Conservation (phyloP, 192 early-diverging fungal species). For the Linnemannia zychae region DNA sequence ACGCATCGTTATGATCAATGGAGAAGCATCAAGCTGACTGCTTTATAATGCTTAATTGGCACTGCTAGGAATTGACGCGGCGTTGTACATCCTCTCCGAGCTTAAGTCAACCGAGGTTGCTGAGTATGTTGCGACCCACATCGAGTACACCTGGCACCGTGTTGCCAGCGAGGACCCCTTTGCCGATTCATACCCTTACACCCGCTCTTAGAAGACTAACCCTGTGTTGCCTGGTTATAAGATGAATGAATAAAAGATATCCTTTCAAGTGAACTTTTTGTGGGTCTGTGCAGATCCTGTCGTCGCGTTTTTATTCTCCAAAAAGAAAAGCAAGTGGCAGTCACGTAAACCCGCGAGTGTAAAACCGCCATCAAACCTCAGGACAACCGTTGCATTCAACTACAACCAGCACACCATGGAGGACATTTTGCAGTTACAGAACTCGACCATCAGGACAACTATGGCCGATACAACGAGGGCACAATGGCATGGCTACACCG, state of each 20-base stretch:
- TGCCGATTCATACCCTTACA: constrained; percentile 47
- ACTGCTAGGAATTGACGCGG: constrained; percentile 38
- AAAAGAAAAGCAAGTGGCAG: too few species aligned
- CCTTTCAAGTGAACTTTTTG: too few species aligned
- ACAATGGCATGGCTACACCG: constrained; percentile 43
- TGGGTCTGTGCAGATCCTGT: too few species aligned
- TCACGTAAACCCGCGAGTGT: too few species aligned
- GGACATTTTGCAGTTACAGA: constrained; percentile 22
- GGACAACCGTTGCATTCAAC: background rate
- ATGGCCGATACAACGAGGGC: constrained; percentile 25
- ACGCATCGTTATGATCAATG: background rate
- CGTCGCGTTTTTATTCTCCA: too few species aligned
- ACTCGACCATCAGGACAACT: constrained; percentile 17
- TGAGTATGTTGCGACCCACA: constrained; percentile 16
- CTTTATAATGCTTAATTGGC: background rate
- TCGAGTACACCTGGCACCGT: constrained; percentile 55
- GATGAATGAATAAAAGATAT: background rate
- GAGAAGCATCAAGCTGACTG: background rate
- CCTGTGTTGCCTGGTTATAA: background rate
- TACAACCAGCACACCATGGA: constrained; percentile 20
- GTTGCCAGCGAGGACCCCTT: constrained; percentile 43
- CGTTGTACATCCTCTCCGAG: constrained; percentile 36
- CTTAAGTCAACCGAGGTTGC: constrained; percentile 23
- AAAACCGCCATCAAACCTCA: too few species aligned
- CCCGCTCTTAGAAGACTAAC: constrained; percentile 21